Percentiles rank a stretch among this genome's conserved stretches.
Conservation (phyloP, 129 eudicot genomes). For the Pulicaria dysenterica region DNA sequence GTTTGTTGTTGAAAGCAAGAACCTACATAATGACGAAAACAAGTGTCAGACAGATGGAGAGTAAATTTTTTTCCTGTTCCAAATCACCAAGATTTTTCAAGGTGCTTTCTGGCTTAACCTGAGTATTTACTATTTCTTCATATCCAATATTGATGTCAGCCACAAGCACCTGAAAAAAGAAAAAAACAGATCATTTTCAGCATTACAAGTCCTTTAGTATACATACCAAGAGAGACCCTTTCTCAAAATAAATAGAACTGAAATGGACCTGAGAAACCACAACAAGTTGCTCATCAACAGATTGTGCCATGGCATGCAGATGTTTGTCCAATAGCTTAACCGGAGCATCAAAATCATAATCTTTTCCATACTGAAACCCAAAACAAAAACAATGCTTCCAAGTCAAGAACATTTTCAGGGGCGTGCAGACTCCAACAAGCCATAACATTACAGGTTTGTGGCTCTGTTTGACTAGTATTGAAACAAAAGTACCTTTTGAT, state of each 20-base stretch:
- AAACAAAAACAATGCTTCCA: neutral
- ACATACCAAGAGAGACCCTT: neutral
- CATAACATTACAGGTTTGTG: too few species aligned
- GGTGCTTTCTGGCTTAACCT: constrained; percentile 33
- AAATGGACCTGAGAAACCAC: constrained; percentile 47
- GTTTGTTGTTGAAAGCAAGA: constrained; percentile 56
- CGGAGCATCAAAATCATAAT: constrained; percentile 65
- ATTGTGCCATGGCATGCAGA: constrained; percentile 60
- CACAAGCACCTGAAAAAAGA: constrained; percentile 50
- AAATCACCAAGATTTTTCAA: neutral
- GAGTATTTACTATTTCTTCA: constrained; percentile 66
- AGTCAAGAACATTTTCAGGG: too few species aligned
- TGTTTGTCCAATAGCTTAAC: constrained; percentile 64
- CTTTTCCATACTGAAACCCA: constrained; percentile 57
- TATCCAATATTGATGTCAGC: constrained; percentile 63
- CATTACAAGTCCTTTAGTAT: neutral
- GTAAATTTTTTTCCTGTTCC: neutral
- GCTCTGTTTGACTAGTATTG: too few species aligned
- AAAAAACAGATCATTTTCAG: neutral
- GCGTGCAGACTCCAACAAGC: too few species aligned
- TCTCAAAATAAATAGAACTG: neutral
- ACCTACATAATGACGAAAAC: constrained; percentile 32
- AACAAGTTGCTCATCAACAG: constrained; percentile 59
- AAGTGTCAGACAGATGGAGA: neutral
- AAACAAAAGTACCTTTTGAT: too few species aligned